Evolutionary conservation across 2,329 filamentous ascomycete species (phyloP).

Genomic region (Aspergillus hiratsukae): DNA sequence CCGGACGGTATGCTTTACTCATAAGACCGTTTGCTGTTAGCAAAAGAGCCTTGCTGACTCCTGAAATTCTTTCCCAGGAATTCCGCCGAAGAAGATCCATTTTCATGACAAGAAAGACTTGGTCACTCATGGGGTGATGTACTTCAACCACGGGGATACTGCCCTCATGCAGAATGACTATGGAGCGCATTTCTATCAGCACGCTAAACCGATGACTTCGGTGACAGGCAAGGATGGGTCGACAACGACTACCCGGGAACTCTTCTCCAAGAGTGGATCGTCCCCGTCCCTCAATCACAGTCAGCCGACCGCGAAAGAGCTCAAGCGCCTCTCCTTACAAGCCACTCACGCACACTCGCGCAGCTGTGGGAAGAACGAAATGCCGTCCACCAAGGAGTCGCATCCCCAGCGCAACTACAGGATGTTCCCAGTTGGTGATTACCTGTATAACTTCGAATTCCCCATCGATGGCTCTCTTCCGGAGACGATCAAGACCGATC

Average conservation of each 20-base stretch:
- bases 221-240: constrained; percentile 28
- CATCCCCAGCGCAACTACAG: constrained; percentile 77
- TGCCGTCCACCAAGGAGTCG: constrained; percentile 49
- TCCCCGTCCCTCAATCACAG: constrained; percentile 42
- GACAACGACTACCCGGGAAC: constrained; percentile 29
- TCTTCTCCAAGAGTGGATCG: constrained; percentile 38
- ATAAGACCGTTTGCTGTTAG: background rate
- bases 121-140: constrained; percentile 83
- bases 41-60: constrained; percentile 4
- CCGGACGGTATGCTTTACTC: constrained; percentile 61
- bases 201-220: constrained; percentile 39
- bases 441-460: constrained; percentile 74
- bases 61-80: constrained; percentile 48
- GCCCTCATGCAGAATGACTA: constrained; percentile 53
- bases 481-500: constrained; percentile 82
- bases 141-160: constrained; percentile 65
- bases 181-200: constrained; percentile 59
- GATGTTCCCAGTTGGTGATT: constrained; percentile 72
- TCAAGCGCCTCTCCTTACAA: constrained; percentile 70
- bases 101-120: constrained; percentile 79
- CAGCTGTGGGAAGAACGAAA: constrained; percentile 78
- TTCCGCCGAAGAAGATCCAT: constrained; percentile 80
- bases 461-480: constrained; percentile 71
- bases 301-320: constrained; percentile 43
- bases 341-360: constrained; percentile 75